phyloP scores from a whole-genome alignment of 2,329 filamentous ascomycete genomes.

The Ophiostoma sp. region DNA sequence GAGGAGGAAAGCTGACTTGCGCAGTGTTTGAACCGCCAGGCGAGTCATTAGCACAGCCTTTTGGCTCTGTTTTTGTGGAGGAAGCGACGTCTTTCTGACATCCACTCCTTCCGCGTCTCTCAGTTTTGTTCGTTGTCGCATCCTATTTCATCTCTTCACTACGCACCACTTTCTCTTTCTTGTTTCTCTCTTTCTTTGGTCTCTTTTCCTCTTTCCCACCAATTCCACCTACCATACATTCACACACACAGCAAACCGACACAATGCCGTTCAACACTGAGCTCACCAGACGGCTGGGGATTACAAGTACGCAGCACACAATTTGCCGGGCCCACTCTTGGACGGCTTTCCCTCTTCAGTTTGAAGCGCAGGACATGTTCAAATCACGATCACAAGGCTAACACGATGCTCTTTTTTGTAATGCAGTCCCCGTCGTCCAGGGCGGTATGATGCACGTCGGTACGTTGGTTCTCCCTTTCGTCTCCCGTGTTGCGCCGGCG shows the following conservation, averaged over 20 bases:
- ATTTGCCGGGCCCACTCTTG: not conserved
- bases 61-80: not conserved
- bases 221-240: not conserved
- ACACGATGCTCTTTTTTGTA: constrained; percentile 27
- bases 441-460: constrained; percentile 66
- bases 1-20: constrained; percentile 3
- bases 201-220: not conserved
- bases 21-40: not conserved
- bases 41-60: constrained; percentile 21
- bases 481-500: not conserved
- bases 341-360: not conserved
- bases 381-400: constrained; percentile 31
- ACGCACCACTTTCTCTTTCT: not conserved
- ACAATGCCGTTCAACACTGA: constrained; percentile 60
- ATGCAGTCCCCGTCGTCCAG: constrained; percentile 74
- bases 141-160: constrained; percentile 16
- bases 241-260: constrained; percentile 3
- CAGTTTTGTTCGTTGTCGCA: not conserved
- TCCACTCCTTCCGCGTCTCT: constrained; percentile 3
- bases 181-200: not conserved
- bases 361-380: not conserved
- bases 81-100: not conserved
- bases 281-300: constrained; percentile 59
- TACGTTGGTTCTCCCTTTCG: constrained; percentile 20
- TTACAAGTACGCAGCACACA: constrained; percentile 38